These are phyloP conservation scores for Olyra latifolia DNA, from an alignment of 176 grass and related monocot species.

Conservation along the genomic window DNA sequence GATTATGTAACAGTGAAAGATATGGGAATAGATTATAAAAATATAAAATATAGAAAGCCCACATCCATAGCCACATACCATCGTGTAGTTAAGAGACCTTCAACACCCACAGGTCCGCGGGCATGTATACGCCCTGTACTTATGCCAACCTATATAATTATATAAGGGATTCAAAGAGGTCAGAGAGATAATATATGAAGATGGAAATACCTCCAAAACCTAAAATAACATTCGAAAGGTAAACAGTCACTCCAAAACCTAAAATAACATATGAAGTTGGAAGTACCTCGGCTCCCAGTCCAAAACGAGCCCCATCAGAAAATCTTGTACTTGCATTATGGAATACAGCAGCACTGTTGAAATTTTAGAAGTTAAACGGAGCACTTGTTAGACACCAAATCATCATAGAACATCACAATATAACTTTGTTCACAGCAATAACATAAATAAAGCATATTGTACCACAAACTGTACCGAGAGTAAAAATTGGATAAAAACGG, in stretches of 20 bases:
- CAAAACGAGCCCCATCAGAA: constrained; percentile 95
- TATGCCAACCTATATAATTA: constrained; percentile 92
- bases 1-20: not conserved
- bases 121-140: constrained; percentile 99
- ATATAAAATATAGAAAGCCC: not conserved
- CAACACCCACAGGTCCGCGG: constrained; percentile 95
- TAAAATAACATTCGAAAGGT: not conserved
- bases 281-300: constrained; percentile 91
- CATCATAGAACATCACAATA: constrained; percentile 10
- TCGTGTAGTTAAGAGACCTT: constrained; percentile 83
- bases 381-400: constrained; percentile 22
- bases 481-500: not conserved
- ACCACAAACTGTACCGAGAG: constrained; percentile 10
- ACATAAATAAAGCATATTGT: not conserved
- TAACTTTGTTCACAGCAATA: not conserved
- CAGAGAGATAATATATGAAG: not conserved
- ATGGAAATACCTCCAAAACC: not conserved
- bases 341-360: constrained; percentile 83
- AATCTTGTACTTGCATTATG: constrained; percentile 93
- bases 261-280: constrained; percentile 4
- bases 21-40: not conserved
- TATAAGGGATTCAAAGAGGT: constrained; percentile 35
- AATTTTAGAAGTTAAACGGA: constrained; percentile 18
- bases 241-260: not conserved
- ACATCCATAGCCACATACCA: constrained; percentile 46